Conservation (phyloP, 495 filamentous ascomycete genomes). For the Penicillium simplicissimum region DNA sequence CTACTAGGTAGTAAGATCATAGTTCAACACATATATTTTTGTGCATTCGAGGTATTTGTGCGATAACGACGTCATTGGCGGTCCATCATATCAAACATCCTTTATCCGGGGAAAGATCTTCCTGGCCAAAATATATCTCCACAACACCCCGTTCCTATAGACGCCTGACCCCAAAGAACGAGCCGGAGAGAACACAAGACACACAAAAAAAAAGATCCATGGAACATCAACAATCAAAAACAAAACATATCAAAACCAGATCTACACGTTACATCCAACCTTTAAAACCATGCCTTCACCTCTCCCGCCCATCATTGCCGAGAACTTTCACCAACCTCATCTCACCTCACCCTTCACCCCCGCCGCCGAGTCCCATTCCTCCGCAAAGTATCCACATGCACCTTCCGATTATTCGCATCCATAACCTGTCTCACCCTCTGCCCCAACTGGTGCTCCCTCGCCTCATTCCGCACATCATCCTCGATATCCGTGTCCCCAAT, state of each 20-base stretch:
- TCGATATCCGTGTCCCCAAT: constrained; percentile 54
- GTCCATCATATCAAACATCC: not conserved
- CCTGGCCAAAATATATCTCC: constrained; percentile 6
- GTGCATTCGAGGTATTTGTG: constrained; percentile 9
- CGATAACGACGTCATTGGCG: constrained; percentile 20
- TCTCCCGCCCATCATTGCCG: not conserved
- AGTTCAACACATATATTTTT: not conserved
- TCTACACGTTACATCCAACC: not conserved
- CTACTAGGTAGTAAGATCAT: too few species aligned
- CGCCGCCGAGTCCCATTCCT: constrained; percentile 6
- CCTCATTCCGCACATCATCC: constrained; percentile 27
- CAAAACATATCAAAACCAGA: not conserved
- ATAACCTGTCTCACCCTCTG: constrained; percentile 28
- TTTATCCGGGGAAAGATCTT: constrained; percentile 4
- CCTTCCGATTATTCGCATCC: constrained; percentile 30
- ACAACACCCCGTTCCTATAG: not conserved
- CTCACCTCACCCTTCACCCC: constrained; percentile 14
- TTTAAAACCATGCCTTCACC: not conserved
- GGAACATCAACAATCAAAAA: not conserved
- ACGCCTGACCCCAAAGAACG: not conserved
- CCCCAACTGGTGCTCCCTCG: constrained; percentile 27
- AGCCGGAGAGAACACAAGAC: not conserved
- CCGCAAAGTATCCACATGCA: constrained; percentile 21
- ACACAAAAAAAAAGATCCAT: too few species aligned
- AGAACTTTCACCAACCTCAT: not conserved